phyloP scores from a whole-genome alignment of 371 early-diverging fungal species.

The Fennellomyces sp. region DNA sequence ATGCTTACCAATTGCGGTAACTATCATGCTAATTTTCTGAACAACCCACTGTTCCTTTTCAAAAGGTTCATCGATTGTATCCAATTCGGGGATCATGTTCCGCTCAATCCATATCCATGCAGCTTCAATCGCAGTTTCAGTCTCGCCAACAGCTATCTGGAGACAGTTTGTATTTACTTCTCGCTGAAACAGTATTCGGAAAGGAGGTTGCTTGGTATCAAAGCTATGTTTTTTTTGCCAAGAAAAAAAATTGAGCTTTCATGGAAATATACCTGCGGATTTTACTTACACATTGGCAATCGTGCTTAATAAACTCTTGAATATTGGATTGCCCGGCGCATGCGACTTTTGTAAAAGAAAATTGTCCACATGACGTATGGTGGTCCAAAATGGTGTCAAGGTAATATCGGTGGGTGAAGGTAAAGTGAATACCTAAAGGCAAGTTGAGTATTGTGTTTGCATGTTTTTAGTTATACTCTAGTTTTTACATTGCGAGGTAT shows the following conservation, averaged over 20 bases:
- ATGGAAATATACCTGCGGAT: too few species aligned
- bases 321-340: constrained; percentile 48
- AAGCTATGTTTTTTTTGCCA: constrained; percentile 37
- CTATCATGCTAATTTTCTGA: constrained; percentile 88
- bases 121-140: constrained; percentile 73
- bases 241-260: not conserved
- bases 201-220: constrained; percentile 93
- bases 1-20: constrained; percentile 76
- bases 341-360: constrained; percentile 76
- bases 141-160: constrained; percentile 79
- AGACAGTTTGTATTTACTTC: constrained; percentile 49
- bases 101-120: constrained; percentile 94
- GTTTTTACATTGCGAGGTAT: constrained; percentile 17
- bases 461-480: not conserved
- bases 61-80: constrained; percentile 75
- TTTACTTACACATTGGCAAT: constrained; percentile 71
- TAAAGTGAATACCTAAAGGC: constrained; percentile 35
- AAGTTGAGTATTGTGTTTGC: not conserved
- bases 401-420: constrained; percentile 41
- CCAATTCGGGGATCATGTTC: constrained; percentile 74
- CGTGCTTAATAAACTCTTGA: constrained; percentile 71
- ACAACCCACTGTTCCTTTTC: constrained; percentile 86
- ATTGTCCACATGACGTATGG: constrained; percentile 59
- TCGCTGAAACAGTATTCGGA: constrained; percentile 82
- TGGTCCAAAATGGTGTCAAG: constrained; percentile 60